Conservation (phyloP, 2,329 filamentous ascomycete species). For the Fusarium poae region DNA sequence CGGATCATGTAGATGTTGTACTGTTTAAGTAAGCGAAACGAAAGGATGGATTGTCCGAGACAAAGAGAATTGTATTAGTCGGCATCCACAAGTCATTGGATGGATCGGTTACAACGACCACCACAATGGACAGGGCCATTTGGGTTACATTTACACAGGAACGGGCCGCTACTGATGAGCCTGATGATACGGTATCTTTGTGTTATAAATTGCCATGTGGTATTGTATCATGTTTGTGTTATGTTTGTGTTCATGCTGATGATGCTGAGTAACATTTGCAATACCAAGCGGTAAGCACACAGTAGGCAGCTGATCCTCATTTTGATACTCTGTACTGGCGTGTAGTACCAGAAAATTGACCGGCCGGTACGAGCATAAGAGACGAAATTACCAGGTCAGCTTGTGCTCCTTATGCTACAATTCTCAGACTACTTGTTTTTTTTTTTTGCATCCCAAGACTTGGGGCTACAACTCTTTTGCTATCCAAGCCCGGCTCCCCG, state of each 20-base stretch:
- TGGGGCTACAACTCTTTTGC: too few species aligned
- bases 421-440: too few species aligned
- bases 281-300: background rate
- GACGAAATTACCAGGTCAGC: too few species aligned
- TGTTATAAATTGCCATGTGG: constrained; percentile 23
- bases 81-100: constrained; percentile 19
- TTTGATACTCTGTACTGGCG: constrained; percentile 6
- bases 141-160: constrained; percentile 23
- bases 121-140: background rate
- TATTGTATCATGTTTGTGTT: background rate
- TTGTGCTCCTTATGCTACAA: too few species aligned
- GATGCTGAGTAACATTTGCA: background rate
- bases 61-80: background rate
- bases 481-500: background rate
- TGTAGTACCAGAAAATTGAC: too few species aligned
- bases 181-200: constrained; percentile 1
- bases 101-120: constrained; percentile 2
- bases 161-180: constrained; percentile 28
- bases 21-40: constrained; percentile 1
- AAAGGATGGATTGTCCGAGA: constrained; percentile 14
- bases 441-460: too few species aligned
- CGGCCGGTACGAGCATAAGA: too few species aligned
- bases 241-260: background rate
- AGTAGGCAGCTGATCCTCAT: constrained; percentile 33
- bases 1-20: background rate